Evolutionary conservation across 2,329 filamentous ascomycete species (phyloP), one percentile per base, ranked within the genome.

Genomic region (Immersiporthe knoxdaviesiana): DNA sequence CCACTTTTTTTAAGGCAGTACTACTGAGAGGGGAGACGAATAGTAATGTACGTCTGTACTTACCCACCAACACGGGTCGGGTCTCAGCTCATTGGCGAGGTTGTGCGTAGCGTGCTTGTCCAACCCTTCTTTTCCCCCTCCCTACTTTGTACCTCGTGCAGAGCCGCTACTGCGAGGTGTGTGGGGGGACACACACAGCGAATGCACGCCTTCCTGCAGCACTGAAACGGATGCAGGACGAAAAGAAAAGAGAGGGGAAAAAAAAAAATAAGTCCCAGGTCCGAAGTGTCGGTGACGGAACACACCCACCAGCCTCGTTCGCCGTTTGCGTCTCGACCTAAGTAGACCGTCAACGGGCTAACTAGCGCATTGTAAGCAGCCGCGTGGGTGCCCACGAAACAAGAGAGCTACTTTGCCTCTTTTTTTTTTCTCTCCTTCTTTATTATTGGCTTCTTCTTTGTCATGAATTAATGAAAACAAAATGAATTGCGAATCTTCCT

Each of bases 231-330:
- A n/a, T 4, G 35, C n/a, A 41, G 8, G 35, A 44, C 7, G 41
- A 41, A 41, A 16, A 5, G 21, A 16, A 21, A 21, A 11, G 21
- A 47, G 21, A 21, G 44, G 21, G 16, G 16, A 18, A 18, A 18
- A 44, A 18, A 16, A 21, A n/a, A 18, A 10, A 30, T 12, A 14
- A 12, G 61, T 14, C 18, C 61, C 41, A 47, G 39, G 16, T 32
- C 41, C 41, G 18, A 63, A 47, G n/a, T 63, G 61, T 63, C 61
- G 61, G 37, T 63, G 61, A 63, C 61, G 24, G 61, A 27, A 30
- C 52, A 16, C 14, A 18, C 24, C 14, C 52, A 24, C 52, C 52
- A 30, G 27, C 52, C 52, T 56, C 27, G 27, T 56, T 56, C 52
- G 24, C 50, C 50, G 52, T 30, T 30, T 56, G 52, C 52, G 52